Percentiles rank a stretch among this genome's conserved stretches.
These are phyloP conservation scores for Castanea mollissima DNA, from an alignment of 306 rosid genomes.

Conservation along the genomic window DNA sequence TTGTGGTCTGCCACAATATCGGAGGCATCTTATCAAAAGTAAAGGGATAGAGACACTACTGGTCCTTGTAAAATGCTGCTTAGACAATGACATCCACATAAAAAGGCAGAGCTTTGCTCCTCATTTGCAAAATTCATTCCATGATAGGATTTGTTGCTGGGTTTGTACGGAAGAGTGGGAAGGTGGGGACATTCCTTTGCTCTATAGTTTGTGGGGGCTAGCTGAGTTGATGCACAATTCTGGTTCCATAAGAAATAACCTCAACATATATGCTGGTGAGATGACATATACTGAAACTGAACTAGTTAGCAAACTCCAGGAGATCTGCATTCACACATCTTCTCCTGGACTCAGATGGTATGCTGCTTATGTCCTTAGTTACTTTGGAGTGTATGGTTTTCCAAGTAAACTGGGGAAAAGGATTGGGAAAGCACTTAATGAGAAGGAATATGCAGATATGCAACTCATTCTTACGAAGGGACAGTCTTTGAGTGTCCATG, in stretches of 20 bases:
- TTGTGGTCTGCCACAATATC: constrained; percentile 50
- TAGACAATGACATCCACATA: constrained; percentile 37
- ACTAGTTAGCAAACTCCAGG: constrained; percentile 47
- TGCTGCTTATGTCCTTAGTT: constrained; percentile 63
- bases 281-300: constrained; percentile 40
- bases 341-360: constrained; percentile 71
- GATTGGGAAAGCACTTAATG: constrained; percentile 55
- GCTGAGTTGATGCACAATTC: constrained; percentile 58
- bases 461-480: constrained; percentile 52
- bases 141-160: constrained; percentile 62
- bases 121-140: constrained; percentile 44
- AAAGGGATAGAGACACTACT: constrained; percentile 40
- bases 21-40: constrained; percentile 35
- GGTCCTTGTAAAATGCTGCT: constrained; percentile 54
- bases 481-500: constrained; percentile 56
- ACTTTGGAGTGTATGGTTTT: constrained; percentile 74
- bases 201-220: constrained; percentile 69
- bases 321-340: constrained; percentile 41
- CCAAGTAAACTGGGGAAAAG: constrained; percentile 64
- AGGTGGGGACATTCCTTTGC: constrained; percentile 55
- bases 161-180: constrained; percentile 65
- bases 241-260: constrained; percentile 27
- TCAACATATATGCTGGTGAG: constrained; percentile 22
- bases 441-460: constrained; percentile 56
- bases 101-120: constrained; percentile 48